Evolutionary conservation across 2,329 filamentous ascomycete genomes (phyloP).

Genomic region (Hypomyces rosellus): DNA sequence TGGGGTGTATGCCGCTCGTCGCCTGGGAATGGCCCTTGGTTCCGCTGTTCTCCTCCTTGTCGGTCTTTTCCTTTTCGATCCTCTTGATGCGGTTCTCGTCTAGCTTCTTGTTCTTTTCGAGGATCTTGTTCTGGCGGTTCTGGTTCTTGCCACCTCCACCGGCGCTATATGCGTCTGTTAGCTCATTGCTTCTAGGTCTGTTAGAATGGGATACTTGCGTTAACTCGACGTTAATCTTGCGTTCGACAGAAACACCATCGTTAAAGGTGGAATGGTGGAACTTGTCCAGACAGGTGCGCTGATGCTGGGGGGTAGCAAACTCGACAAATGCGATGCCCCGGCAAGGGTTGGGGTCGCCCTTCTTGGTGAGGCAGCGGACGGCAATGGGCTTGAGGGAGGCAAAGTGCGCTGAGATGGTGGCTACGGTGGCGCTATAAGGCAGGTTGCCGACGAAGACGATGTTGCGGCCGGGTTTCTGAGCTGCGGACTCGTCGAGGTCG

Average conservation of each 20-base stretch:
- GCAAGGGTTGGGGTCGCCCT: conserved; percentile 52
- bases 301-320: conserved; percentile 77
- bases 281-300: conserved; percentile 87
- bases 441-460: conserved; percentile 62
- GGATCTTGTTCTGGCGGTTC: conserved; percentile 67
- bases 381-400: conserved; percentile 50
- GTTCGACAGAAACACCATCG: conserved; percentile 45
- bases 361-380: conserved; percentile 64
- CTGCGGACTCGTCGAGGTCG: conserved; percentile 12
- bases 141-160: conserved; percentile 79
- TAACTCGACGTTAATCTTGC: conserved; percentile 88
- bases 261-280: conserved; percentile 81
- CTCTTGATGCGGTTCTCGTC: conserved; percentile 55
- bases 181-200: neutral
- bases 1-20: conserved; percentile 44
- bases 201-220: conserved; percentile 51
- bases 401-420: conserved; percentile 69
- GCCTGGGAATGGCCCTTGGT: conserved; percentile 21
- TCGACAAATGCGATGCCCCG: conserved; percentile 84
- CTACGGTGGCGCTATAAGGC: conserved; percentile 71
- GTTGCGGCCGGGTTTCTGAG: conserved; percentile 22
- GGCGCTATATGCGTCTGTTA: conserved; percentile 50
- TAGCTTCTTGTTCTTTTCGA: conserved; percentile 79
- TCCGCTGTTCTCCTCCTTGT: conserved; percentile 24
- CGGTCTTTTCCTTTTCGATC: conserved; percentile 40